Evolutionary conservation across 2,329 filamentous ascomycete species (phyloP), one percentile per base, ranked within the genome.

Genomic region (Epichloe bromicola): DNA sequence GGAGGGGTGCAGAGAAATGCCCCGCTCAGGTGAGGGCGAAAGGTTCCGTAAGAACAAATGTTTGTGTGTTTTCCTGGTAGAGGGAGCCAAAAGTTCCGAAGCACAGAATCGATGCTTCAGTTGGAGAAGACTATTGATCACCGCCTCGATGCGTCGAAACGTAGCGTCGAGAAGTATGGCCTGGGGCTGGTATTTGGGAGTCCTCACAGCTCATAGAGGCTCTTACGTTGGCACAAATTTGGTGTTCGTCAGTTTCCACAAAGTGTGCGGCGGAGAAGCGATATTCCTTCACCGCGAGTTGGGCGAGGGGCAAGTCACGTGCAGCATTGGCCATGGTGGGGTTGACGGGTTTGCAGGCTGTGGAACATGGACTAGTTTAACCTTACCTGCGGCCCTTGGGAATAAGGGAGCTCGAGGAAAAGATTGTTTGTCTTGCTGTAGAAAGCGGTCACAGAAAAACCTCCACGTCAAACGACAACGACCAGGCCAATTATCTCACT

Each of bases 221-320:
- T 36, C 46, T 50, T 20, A 52, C 39, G 57, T 51, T 57, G 56
- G 56, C 59, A 60, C 61, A 66, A 69, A 69, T 68, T 69, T 69
- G 65, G 61, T 63, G 62, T 64, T 67, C 59, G 59, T 60, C 57
- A 57, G 57, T 61, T 61, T 66, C 58, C 55, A 55, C 61, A 67
- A 68, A 65, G 67, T 69, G 67, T 67, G 67, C 63, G 60, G 59
- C 66, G 67, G 67, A 68, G 61, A 67, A 67, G 60, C 57, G 58
- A 68, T 69, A 57, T 66, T 67, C 66, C 64, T 61, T 49, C 41
- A 51, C 65, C 65, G 65, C 55, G 53, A 7, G 19, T 47, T 47
- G 42, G 17, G 42, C 58, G 66, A 66, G 65, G 65, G 67, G 67
- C 66, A 69, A 70, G 60, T 70, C 67, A 70, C 67, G 67, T 70